Evolutionary conservation across 2,329 filamentous ascomycete genomes (phyloP), one percentile per base, ranked within the genome.

Genomic region (Monosporascus sp.): DNA sequence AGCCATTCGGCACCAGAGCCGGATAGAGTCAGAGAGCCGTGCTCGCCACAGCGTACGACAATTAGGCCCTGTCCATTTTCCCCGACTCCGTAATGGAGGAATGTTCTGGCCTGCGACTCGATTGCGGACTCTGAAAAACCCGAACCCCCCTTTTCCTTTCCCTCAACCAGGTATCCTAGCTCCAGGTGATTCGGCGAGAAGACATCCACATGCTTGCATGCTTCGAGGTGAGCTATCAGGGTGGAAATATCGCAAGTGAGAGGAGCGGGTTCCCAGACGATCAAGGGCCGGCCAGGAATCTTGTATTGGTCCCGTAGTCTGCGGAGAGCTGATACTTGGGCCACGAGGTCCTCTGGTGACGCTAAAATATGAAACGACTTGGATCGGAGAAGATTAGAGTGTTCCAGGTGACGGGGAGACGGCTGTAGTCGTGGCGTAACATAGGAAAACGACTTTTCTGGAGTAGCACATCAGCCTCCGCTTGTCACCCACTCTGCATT

Each of bases 101-200:
- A 37, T 1, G 11, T 31, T n/a, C 22, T 37, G 22, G 24, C 24
- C 22, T 22, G 37, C 17, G 27, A n/a, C n/a, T 31, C 31, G 67
- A 3, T 50, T 47, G 15, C 50, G 50, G n/a, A 1, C 45, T 36
- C 48, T 50, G 39, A 56, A 65, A 61, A 49, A 59, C 64, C 1
- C 61, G 57, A 4, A 56, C 59, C 31, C 67, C 20, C 3, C 7
- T n/a, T n/a, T 17, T 48, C 8, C 1, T 55, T 31, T 50, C 52
- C 43, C 38, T 61, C 41, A 57, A 70, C 0, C 69, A 48, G 1
- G 24, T 52, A 15, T 58, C 39, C 56, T 6, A 72, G 52, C 43
- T 72, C 70, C n/a, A 71, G 59, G 45, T 72, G 70, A 50, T 72
- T 72, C 3, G 70, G 70, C 9, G 67, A 70, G 52, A 72, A 67